phyloP scores from a whole-genome alignment of 2,329 filamentous ascomycete genomes.

The Corinectria fuckeliana region DNA sequence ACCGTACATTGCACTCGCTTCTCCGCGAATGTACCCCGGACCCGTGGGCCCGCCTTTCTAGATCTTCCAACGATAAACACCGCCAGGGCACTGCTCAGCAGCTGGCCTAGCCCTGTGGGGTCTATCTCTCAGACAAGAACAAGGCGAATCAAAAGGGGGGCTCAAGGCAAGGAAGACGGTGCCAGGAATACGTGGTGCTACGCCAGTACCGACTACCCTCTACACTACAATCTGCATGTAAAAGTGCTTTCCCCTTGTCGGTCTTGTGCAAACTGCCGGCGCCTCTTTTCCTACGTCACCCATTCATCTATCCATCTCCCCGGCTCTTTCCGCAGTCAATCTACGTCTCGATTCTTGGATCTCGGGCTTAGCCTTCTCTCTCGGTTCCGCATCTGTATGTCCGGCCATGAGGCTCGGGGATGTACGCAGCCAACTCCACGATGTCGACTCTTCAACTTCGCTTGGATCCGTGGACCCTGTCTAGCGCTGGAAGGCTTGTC shows the following conservation, averaged over 20 bases:
- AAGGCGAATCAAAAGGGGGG: too few relatives aligned
- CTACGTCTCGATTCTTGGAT: not conserved
- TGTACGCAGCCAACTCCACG: not conserved
- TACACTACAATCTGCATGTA: too few relatives aligned
- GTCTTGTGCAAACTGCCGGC: too few relatives aligned
- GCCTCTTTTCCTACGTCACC: not conserved
- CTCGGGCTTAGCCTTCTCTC: not conserved
- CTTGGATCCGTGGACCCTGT: not conserved
- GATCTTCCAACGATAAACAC: not conserved
- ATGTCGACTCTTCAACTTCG: not conserved
- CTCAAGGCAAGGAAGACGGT: too few relatives aligned
- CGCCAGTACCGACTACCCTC: too few relatives aligned
- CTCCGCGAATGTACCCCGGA: not conserved
- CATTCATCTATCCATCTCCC: not conserved
- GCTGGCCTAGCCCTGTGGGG: too few relatives aligned
- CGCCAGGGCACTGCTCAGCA: not conserved
- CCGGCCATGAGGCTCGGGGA: not conserved
- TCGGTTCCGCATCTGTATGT: not conserved
- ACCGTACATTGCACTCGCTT: not conserved
- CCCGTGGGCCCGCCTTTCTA: not conserved
- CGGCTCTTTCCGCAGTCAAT: not conserved
- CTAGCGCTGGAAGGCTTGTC: not conserved
- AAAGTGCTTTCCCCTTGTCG: not conserved
- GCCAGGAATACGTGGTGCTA: too few relatives aligned
- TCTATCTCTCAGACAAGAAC: too few relatives aligned